A percentile compares a stretch with the other conserved stretches of the same genome.
Conservation (phyloP, 257 asterid genomes). For the Verbascum thapsus region DNA sequence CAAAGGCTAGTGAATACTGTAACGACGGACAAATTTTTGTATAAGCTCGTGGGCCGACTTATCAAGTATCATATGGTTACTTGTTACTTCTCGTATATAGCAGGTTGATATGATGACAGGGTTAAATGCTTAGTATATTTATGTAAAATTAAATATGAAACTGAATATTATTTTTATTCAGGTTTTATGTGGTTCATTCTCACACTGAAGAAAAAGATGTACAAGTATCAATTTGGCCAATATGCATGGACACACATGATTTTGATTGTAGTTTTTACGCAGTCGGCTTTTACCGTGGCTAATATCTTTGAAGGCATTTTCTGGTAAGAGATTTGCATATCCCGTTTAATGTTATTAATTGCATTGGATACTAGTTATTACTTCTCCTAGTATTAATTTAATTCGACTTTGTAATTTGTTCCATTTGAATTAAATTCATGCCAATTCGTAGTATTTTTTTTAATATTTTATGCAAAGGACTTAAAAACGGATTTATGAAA, state of each 20-base stretch:
- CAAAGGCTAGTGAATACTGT: constrained; percentile 93
- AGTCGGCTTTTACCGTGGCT: constrained; percentile 80
- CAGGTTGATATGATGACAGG: constrained; percentile 86
- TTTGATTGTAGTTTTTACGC: constrained; percentile 79
- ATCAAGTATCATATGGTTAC: constrained; percentile 96
- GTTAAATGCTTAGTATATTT: constrained; percentile 5
- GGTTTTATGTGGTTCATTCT: constrained; percentile 98
- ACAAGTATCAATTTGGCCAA: constrained; percentile 94
- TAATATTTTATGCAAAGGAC: constrained; percentile 27
- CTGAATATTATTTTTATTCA: constrained; percentile 36
- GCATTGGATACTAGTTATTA: constrained; percentile 16
- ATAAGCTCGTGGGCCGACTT: constrained; percentile 72
- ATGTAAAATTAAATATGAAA: not conserved
- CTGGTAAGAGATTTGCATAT: constrained; percentile 52
- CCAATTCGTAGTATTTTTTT: not conserved
- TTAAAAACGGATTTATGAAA: constrained; percentile 31
- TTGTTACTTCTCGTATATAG: constrained; percentile 82
- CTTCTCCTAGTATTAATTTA: not conserved
- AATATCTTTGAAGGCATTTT: constrained; percentile 89
- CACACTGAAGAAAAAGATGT: constrained; percentile 83
- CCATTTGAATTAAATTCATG: no score
- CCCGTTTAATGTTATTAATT: constrained; percentile 16
- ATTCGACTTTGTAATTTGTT: not conserved
- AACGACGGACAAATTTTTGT: constrained; percentile 64
- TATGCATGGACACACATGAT: constrained; percentile 98